Evolutionary conservation across 441 rosid species (phyloP).

Genomic region (Hura crepitans): DNA sequence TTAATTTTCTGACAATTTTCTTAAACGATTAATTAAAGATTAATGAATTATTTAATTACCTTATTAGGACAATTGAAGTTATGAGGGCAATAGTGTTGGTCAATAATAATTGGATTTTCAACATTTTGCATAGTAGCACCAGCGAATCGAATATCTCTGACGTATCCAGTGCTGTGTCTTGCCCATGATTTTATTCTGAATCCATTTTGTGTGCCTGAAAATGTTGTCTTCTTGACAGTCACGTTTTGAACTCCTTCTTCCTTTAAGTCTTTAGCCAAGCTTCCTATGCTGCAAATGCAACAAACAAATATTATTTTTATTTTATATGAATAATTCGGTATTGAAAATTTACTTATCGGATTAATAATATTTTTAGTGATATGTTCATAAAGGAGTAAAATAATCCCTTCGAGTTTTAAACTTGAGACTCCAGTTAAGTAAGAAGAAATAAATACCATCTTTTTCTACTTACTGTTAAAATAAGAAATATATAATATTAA

Average conservation of each 20-base stretch:
- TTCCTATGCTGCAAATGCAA: slow-evolving; percentile 5
- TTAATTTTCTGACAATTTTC: neutral
- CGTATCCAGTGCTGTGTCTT: slow-evolving; percentile 3
- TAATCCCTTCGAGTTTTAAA: too few relatives aligned
- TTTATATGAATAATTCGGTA: too few relatives aligned
- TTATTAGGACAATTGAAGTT: slow-evolving; percentile 2
- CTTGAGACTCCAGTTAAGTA: too few relatives aligned
- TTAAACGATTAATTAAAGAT: neutral
- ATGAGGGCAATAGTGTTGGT: slow-evolving; percentile 15
- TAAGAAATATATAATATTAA: too few relatives aligned
- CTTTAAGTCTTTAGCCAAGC: neutral
- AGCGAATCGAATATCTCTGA: neutral
- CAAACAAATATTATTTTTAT: neutral
- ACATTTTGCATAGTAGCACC: neutral
- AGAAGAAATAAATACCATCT: too few relatives aligned
- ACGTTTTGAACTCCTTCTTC: slow-evolving; percentile 17
- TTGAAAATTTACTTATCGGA: too few relatives aligned
- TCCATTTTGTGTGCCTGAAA: neutral
- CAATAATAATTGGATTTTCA: slow-evolving; percentile 6
- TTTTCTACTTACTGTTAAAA: too few relatives aligned
- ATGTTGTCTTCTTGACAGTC: neutral
- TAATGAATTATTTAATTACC: neutral
- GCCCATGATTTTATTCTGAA: slow-evolving; percentile 16
- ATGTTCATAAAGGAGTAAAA: too few relatives aligned
- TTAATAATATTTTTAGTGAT: too few relatives aligned